Evolutionary conservation across 306 rosid species (phyloP), one percentile per base, ranked within the genome.

Genomic region (Rosa rugosa): DNA sequence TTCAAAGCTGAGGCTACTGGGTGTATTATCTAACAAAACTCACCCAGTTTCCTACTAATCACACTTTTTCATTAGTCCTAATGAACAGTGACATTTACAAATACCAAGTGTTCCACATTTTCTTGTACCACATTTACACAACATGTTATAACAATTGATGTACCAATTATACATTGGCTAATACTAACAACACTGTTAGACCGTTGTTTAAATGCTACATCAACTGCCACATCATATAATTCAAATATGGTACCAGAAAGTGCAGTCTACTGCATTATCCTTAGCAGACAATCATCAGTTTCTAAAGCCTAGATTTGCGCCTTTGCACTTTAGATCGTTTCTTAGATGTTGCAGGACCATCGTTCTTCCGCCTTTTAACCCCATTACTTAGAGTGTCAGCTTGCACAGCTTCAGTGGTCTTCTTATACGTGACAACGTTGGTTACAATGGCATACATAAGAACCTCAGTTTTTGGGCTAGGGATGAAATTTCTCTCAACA

Each of bases 11-110:
- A 60, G 69, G 79, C 81, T 66, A 85, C 90, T 34, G 93, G 86
- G 93, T 86, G 97, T 49, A 85, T 70, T 56, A 86, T 81, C 97
- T 92, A 92, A 82, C 97, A 95, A 95, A 95, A 95, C 87, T 87
- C 99, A 94, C 97, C 70, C 94, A 86, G 94, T 85, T 89, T 31
- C 80, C 85, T 73, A 71, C 59, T 75, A 60, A 64, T 56, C 77
- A 5, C 18, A 76, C 34, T 67, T 56, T 80, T 75, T 50, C 50
- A 75, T 78, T 84, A 31, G 79, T 81, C 79, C 83, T 80, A 86
- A 78, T 49, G 47, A 12, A 71, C 38, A 46, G 51, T 51, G 17
- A 63, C 67, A 80, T 80, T 62, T 88, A 89, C 87, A 85, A 41
- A 31, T 2, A 27, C 67, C 3, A 4, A 13, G 38, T 63, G 10